Conservation (phyloP, 1,139 yeast genomes). For the Yamadazyma trypodendri region DNA sequence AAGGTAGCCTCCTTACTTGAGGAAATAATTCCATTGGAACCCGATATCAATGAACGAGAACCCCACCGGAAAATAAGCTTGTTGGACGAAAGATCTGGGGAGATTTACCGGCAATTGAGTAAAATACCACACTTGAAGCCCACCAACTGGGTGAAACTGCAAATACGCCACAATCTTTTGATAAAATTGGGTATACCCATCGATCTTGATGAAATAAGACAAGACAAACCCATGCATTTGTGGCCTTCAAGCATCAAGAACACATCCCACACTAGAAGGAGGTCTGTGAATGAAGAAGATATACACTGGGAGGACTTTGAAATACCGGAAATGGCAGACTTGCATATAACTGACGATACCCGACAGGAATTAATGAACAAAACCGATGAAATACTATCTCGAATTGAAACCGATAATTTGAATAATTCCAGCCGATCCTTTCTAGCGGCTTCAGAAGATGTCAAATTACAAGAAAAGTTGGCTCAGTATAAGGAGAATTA, state of each 20-base stretch:
- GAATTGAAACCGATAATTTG: constrained; percentile 37
- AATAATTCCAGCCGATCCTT: constrained; percentile 31
- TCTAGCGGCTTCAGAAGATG: constrained; percentile 18
- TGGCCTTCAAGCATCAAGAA: not conserved
- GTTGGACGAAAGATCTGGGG: constrained; percentile 26
- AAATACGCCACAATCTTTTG: constrained; percentile 55
- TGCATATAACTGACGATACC: constrained; percentile 22
- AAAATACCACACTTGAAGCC: constrained; percentile 46
- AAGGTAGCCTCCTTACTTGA: constrained; percentile 22
- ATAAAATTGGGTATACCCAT: constrained; percentile 27
- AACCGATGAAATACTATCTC: constrained; percentile 29
- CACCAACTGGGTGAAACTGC: constrained; percentile 58
- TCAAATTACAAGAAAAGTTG: constrained; percentile 22
- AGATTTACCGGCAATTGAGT: constrained; percentile 35
- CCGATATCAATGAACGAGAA: not conserved
- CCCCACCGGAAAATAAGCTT: too few relatives aligned
- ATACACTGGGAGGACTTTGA: constrained; percentile 33
- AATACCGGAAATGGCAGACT: constrained; percentile 25
- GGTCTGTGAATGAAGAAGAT: constrained; percentile 28
- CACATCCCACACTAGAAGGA: constrained; percentile 15
- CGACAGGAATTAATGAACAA: constrained; percentile 18
- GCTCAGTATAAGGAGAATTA: constrained; percentile 28
- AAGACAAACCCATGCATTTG: constrained; percentile 7
- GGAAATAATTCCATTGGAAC: constrained; percentile 17
- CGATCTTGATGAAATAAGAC: constrained; percentile 16